Conservation (phyloP, 2,329 filamentous ascomycete genomes). For the Fusarium lateritium region DNA sequence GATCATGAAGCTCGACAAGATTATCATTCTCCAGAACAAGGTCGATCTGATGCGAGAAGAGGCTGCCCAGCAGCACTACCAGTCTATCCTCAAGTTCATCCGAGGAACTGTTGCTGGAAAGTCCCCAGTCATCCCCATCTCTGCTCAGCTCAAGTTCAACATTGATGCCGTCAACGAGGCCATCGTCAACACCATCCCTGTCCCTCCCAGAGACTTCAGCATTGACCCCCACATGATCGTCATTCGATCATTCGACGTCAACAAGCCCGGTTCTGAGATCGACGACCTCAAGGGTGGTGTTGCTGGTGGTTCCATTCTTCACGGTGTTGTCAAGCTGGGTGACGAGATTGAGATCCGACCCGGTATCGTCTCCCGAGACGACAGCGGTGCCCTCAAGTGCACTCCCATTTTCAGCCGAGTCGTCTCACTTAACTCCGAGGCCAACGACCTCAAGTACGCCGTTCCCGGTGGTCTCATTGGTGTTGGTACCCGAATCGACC, state of each 20-base stretch:
- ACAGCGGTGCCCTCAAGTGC: slow-evolving; percentile 94
- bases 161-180: slow-evolving; percentile 98
- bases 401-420: slow-evolving; percentile 97
- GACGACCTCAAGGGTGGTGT: slow-evolving; percentile 99
- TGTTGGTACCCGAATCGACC: slow-evolving; percentile 97
- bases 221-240: slow-evolving; percentile 98
- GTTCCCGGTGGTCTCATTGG: slow-evolving; percentile 98
- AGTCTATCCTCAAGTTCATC: slow-evolving; percentile 98
- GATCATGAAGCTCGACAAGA: slow-evolving; percentile 99
- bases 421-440: slow-evolving; percentile 95
- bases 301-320: slow-evolving; percentile 95
- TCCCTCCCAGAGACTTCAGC: slow-evolving; percentile 91
- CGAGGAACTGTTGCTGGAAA: slow-evolving; percentile 96
- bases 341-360: slow-evolving; percentile 99
- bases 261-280: slow-evolving; percentile 99
- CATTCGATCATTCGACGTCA: slow-evolving; percentile 99
- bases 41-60: slow-evolving; percentile 99
- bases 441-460: slow-evolving; percentile 98
- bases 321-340: slow-evolving; percentile 95
- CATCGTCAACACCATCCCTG: slow-evolving; percentile 94
- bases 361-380: slow-evolving; percentile 97
- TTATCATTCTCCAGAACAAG: slow-evolving; percentile 99
- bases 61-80: slow-evolving; percentile 91
- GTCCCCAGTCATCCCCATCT: slow-evolving; percentile 95
- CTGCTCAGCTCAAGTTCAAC: slow-evolving; percentile 99